phyloP scores from a whole-genome alignment of 345 rosid genomes.

The Lepidium sativum region DNA sequence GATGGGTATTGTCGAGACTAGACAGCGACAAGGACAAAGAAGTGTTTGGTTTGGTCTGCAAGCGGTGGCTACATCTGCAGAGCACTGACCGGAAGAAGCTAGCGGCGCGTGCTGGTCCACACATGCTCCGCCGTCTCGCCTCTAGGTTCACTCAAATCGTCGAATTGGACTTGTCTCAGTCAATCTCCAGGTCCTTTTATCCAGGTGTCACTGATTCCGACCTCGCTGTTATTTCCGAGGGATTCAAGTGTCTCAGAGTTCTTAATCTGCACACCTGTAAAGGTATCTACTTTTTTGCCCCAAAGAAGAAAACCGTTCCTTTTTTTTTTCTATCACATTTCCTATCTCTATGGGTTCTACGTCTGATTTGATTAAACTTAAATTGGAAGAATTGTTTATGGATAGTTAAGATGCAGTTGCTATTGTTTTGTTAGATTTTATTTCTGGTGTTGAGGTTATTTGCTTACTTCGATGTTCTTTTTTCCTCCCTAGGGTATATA shows the following conservation, averaged over 20 bases:
- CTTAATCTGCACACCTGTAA: constrained; percentile 65
- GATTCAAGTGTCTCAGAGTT: constrained; percentile 51
- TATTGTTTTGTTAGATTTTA: not conserved
- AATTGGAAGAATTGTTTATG: not conserved
- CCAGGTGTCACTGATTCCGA: constrained; percentile 92
- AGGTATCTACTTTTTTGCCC: constrained; percentile 15
- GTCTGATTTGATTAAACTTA: not conserved
- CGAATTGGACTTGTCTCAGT: constrained; percentile 88
- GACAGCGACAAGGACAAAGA: constrained; percentile 73
- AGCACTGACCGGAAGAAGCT: constrained; percentile 85
- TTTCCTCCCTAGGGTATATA: not conserved
- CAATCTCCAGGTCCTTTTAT: constrained; percentile 71
- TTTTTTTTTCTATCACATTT: not conserved
- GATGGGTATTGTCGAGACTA: constrained; percentile 54
- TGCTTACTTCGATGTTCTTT: too few relatives aligned
- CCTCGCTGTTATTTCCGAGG: constrained; percentile 57
- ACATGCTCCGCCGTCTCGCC: constrained; percentile 76
- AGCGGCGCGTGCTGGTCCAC: constrained; percentile 86
- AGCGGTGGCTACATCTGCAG: constrained; percentile 81
- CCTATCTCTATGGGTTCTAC: not conserved
- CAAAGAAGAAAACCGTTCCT: not conserved
- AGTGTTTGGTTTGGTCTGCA: constrained; percentile 81
- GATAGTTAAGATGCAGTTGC: not conserved
- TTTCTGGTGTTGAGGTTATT: constrained; percentile 1
- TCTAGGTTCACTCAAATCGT: constrained; percentile 61